A percentile compares a stretch with the other conserved stretches of the same genome.
phyloP scores from a whole-genome alignment of 306 rosid genomes.

The Cucurbita pepo region DNA sequence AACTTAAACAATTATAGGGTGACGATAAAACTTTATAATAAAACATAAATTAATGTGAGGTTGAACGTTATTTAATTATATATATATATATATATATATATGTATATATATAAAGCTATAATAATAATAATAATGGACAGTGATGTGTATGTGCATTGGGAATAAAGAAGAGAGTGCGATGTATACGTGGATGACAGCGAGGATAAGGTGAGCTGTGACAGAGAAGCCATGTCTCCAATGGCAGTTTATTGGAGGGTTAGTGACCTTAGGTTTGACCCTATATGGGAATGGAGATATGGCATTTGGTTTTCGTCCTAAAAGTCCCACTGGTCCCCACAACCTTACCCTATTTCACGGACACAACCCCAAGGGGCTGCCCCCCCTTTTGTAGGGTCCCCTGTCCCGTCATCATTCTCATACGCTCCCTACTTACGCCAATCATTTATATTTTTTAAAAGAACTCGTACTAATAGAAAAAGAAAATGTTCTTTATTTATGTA shows the following conservation, averaged over 20 bases:
- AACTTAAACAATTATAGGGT: too few relatives aligned
- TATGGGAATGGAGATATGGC: not conserved
- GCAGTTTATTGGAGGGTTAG: not conserved
- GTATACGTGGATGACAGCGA: constrained; percentile 4
- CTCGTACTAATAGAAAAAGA: too few relatives aligned
- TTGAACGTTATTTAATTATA: too few relatives aligned
- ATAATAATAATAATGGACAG: not conserved
- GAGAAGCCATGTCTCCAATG: not conserved
- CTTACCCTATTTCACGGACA: not conserved
- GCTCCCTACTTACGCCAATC: too few relatives aligned
- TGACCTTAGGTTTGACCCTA: not conserved
- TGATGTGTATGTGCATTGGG: not conserved
- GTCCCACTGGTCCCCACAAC: not conserved
- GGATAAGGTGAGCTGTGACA: constrained; percentile 4
- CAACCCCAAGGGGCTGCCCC: not conserved
- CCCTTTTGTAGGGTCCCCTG: constrained; percentile 1
- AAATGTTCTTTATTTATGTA: too few relatives aligned
- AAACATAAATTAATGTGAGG: not conserved
- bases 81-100: too few relatives aligned
- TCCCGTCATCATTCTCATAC: not conserved
- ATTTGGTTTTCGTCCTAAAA: not conserved
- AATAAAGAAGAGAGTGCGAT: not conserved
- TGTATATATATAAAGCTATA: too few relatives aligned
- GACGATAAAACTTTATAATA: not conserved
- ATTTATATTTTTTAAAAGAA: too few relatives aligned